These are phyloP conservation scores for Acorus gramineus DNA, from an alignment of 106 monocot genomes.

Conservation along the genomic window DNA sequence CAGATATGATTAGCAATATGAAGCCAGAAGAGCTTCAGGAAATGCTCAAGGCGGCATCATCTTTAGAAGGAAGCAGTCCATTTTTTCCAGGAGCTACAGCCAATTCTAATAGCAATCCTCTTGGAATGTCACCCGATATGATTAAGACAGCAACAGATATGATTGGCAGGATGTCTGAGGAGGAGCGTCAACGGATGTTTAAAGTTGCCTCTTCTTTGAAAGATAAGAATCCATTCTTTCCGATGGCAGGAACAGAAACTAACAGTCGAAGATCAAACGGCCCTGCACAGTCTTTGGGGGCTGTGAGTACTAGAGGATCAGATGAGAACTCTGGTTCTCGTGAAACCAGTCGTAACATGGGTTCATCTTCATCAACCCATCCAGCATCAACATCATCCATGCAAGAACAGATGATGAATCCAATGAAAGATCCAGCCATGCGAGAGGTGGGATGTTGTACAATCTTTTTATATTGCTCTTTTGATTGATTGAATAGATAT, in stretches of 20 bases:
- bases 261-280: slow-evolving; percentile 16
- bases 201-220: slow-evolving; percentile 50
- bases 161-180: slow-evolving; percentile 73
- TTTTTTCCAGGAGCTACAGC: neutral
- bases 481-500: too few relatives aligned
- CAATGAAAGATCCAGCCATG: slow-evolving; percentile 93
- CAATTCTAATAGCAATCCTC: slow-evolving; percentile 5
- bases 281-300: slow-evolving; percentile 16
- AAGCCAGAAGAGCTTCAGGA: slow-evolving; percentile 93
- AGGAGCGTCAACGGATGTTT: slow-evolving; percentile 67
- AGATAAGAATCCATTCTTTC: slow-evolving; percentile 13
- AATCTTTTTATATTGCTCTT: neutral
- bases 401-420: slow-evolving; percentile 63
- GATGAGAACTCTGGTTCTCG: neutral
- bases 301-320: slow-evolving; percentile 2
- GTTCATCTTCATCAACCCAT: slow-evolving; percentile 24
- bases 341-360: slow-evolving; percentile 9
- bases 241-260: slow-evolving; percentile 4
- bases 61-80: slow-evolving; percentile 34
- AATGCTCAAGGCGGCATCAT: slow-evolving; percentile 72
- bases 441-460: slow-evolving; percentile 47
- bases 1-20: slow-evolving; percentile 75
- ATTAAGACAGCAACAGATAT: slow-evolving; percentile 75
- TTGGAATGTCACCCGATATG: slow-evolving; percentile 88
- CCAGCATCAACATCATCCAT: slow-evolving; percentile 44